A percentile compares a stretch with the other conserved stretches of the same genome.
Evolutionary conservation across 1,139 yeast genomes (phyloP).

Genomic region (Candida smagusa): DNA sequence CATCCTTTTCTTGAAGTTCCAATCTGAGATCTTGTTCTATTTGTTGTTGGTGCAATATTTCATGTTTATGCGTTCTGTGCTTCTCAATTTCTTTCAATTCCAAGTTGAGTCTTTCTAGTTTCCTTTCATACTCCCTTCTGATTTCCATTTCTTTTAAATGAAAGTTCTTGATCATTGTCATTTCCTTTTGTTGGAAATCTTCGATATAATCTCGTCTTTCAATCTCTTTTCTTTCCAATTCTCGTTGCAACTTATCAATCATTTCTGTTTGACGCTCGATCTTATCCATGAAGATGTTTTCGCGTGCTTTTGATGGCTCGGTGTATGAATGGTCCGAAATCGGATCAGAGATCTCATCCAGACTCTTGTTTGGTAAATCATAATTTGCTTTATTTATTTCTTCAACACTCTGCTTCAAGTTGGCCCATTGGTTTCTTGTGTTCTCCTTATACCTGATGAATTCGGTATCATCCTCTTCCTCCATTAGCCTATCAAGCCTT

Average conservation of each 20-base stretch:
- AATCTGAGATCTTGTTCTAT: too few species aligned
- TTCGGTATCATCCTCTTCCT: slow-evolving; percentile 10
- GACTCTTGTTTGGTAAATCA: slow-evolving; percentile 10
- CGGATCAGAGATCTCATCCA: slow-evolving; percentile 5
- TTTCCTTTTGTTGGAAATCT: slow-evolving; percentile 14
- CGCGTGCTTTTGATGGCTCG: slow-evolving; percentile 1
- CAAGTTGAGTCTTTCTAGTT: not conserved
- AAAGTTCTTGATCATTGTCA: slow-evolving; percentile 6
- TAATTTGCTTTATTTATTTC: slow-evolving; percentile 13
- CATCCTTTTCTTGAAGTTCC: too few species aligned
- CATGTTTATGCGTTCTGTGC: not conserved
- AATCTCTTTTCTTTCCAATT: slow-evolving; percentile 7
- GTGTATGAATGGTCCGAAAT: slow-evolving; percentile 3
- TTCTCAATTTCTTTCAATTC: not conserved
- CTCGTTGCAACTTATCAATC: slow-evolving; percentile 5
- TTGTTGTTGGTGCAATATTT: too few species aligned
- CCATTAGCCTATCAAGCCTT: slow-evolving; percentile 10
- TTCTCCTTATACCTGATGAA: slow-evolving; percentile 5
- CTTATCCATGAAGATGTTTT: slow-evolving; percentile 2
- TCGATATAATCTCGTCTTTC: slow-evolving; percentile 12
- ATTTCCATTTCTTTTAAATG: not conserved
- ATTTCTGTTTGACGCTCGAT: slow-evolving; percentile 6
- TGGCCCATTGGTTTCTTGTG: slow-evolving; percentile 9
- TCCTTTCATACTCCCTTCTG: not conserved
- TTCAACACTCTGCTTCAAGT: slow-evolving; percentile 12